Base-by-base conservation (phyloP, 257 asterid species). In the Solanum tacnaense region DNA sequence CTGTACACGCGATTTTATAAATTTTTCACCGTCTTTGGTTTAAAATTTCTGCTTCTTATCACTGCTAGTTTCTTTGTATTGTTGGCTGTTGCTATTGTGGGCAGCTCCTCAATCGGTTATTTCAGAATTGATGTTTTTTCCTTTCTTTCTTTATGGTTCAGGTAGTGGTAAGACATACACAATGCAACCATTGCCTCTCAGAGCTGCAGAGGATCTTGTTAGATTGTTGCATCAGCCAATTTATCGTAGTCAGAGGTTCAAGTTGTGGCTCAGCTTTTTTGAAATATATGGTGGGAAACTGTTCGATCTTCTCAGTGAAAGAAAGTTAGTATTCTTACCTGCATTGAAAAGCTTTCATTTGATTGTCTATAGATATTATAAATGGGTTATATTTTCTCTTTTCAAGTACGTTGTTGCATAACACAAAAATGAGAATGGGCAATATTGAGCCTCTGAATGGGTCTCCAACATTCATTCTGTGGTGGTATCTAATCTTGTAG, bases 111-210 rank as follows among this genome's bases (percentile, higher is more conserved):
- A 18, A 46, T 81, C 27, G 18, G 41, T 81, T 49, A 81, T 86
- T 49, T 21, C 15, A 49, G 85, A 46, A 81, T 9, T 81, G 85
- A 81, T 49, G 85, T 49, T 41, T 41, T 27, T 79, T 20, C 36
- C 67, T 83, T 89, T 68, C 41, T 49, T 46, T 46, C 32, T 27
- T 81, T n/a, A 21, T 32, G 84, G 41, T n/a, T 41, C 92, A 98
- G 99, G 99, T 86, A 98, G 99, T 92, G 99, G 99, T 86, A 98
- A 98, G 93, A 98, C 99, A 75, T 98, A 90, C 90, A 98, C 99
- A 68, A 98, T 98, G 99, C 99, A 98, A 92, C 99, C 99, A 73
- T 90, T 98, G 88, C 99, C 99, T 86, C 94, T 98, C 71, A 93
- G 99, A 94, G 99, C 99, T 88, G 98, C 95, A 67, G 98, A 93